Evolutionary conservation across 2,329 filamentous ascomycete genomes (phyloP), one percentile per base, ranked within the genome.

Genomic region (Calonectria hongkongensis): DNA sequence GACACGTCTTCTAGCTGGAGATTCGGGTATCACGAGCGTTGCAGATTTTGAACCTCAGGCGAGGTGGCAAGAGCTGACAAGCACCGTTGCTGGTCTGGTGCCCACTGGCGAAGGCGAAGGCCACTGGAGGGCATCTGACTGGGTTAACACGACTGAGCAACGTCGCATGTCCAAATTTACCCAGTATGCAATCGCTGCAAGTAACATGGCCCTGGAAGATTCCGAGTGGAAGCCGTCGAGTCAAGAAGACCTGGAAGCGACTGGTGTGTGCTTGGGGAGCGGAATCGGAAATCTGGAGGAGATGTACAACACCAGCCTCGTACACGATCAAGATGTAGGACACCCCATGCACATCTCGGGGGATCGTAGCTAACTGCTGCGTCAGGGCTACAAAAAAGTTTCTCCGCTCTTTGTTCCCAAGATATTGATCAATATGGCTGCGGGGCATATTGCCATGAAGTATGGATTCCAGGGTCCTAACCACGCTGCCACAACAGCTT

Each of bases 201-300:
- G 95, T 0, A 91, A 95, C 64, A 97, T 98, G 89, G 97, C 97
- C 0, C 87, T 99, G 65, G 85, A 90, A 33, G 95, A 98, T 86
- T 93, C 96, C 0, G 91, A 89, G 2, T 98, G 96, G 95, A 87
- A 89, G 62, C 92, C 93, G 0, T 86, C 85, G 6, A 84, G 81
- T 5, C 86, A 88, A 21, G 88, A 92, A 28, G 91, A 96, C 70
- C 88, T 90, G 28, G 94, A 98, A 80, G 89, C 89, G 68, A 98
- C 96, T 0, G 97, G 97, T 0, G 94, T 99, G 1, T 98, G 96
- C 80, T 88, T 99, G 48, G 97, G 97, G 2, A 98, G 96, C 76
- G 97, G 97, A 2, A 98, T 99, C 79, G 97, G 97, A 18, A 98
- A 97, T 80, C 89, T 99, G 47, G 94, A 98, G 48, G 95, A 98